These are phyloP conservation scores for Vitis hybrid DNA, from an alignment of 177 flowering plant species.

Conservation along the genomic window DNA sequence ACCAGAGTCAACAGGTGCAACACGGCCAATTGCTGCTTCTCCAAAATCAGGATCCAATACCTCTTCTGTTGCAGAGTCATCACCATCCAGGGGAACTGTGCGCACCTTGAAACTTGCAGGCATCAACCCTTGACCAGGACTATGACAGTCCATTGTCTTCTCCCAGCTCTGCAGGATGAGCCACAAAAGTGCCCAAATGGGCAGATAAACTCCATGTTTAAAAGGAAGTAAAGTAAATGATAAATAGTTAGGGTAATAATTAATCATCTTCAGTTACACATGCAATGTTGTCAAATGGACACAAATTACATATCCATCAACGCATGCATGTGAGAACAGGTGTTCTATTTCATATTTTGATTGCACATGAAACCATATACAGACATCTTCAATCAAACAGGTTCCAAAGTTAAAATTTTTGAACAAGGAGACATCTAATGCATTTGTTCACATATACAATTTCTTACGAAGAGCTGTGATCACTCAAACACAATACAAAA, in stretches of 20 bases:
- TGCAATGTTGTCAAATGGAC: no score
- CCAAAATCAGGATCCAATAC: constrained; percentile 64
- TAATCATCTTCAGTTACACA: background rate
- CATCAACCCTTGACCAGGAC: constrained; percentile 67
- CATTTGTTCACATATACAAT: no score
- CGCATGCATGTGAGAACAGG: background rate
- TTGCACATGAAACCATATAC: no score
- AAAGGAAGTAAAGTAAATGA: background rate
- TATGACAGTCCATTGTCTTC: constrained; percentile 59
- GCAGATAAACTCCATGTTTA: background rate
- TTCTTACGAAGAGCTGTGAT: no score
- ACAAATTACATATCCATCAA: no score
- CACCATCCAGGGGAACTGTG: constrained; percentile 50
- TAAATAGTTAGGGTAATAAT: background rate
- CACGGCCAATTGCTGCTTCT: constrained; percentile 68
- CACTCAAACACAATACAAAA: no score
- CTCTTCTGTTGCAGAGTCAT: constrained; percentile 53
- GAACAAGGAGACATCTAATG: no score
- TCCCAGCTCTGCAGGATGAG: constrained; percentile 49
- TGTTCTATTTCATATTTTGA: no score
- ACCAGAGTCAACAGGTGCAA: constrained; percentile 66
- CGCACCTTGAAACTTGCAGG: constrained; percentile 64
- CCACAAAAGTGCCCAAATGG: background rate
- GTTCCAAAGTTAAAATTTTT: no score
- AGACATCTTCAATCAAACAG: no score